Percentiles rank a stretch among this genome's conserved stretches.
Evolutionary conservation across 345 rosid genomes (phyloP).

Genomic region (Gossypium rotundifolium): DNA sequence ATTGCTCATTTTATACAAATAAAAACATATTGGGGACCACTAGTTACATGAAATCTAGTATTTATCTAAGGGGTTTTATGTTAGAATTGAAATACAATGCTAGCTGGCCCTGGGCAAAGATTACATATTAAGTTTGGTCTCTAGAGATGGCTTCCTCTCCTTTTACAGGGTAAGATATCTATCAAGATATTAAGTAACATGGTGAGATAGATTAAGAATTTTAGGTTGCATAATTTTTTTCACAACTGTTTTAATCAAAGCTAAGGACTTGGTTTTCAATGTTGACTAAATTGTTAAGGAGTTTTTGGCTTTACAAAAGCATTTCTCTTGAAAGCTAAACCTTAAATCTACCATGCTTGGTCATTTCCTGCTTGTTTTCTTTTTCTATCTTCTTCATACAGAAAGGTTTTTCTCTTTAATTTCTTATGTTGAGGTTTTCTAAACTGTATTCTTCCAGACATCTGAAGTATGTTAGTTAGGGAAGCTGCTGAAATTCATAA

Average conservation of each 20-base stretch:
- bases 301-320: neutral
- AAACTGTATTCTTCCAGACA: neutral
- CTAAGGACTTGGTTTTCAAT: neutral
- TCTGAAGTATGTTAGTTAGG: neutral
- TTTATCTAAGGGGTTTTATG: neutral
- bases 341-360: neutral
- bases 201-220: neutral
- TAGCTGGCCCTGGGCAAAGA: neutral
- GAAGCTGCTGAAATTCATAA: neutral
- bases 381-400: neutral
- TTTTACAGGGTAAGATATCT: neutral
- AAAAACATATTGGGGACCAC: neutral
- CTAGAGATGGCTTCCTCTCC: neutral
- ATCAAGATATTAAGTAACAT: neutral
- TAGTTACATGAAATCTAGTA: neutral
- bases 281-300: neutral
- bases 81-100: neutral
- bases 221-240: neutral
- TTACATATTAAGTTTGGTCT: neutral
- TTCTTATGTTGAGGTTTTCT: neutral
- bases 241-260: too few relatives aligned
- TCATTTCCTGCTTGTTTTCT: neutral
- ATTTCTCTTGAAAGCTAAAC: neutral
- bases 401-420: neutral
- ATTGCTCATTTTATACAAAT: neutral